Evolutionary conservation across 2,329 filamentous ascomycete species (phyloP).

Genomic region (Pseudogymnoascus sp.): DNA sequence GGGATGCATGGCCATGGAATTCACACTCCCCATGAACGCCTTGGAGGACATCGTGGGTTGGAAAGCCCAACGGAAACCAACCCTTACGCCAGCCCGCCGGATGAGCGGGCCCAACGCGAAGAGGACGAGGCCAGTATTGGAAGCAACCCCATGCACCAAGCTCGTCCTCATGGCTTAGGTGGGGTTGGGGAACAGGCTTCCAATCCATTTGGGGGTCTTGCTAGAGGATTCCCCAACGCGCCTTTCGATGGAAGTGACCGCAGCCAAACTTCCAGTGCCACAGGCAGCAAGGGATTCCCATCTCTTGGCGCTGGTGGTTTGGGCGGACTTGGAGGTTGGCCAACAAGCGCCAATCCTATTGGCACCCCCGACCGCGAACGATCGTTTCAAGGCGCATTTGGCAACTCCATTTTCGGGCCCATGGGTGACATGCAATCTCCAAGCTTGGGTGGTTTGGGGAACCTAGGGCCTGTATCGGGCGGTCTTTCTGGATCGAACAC

Average conservation of each 20-base stretch:
- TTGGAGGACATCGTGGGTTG: slow-evolving; percentile 46
- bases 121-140: slow-evolving; percentile 38
- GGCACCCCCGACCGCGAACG: slow-evolving; percentile 63
- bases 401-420: slow-evolving; percentile 71
- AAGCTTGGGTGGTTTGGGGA: slow-evolving; percentile 55
- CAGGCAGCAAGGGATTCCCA: slow-evolving; percentile 64
- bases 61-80: slow-evolving; percentile 93
- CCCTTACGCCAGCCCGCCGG: slow-evolving; percentile 85
- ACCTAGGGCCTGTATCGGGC: slow-evolving; percentile 56
- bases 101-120: slow-evolving; percentile 59
- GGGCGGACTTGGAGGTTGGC: slow-evolving; percentile 37
- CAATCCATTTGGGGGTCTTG: slow-evolving; percentile 47
- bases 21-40: slow-evolving; percentile 33
- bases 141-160: slow-evolving; percentile 31
- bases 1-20: slow-evolving; percentile 51
- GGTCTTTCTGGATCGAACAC: slow-evolving; percentile 53
- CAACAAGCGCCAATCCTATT: slow-evolving; percentile 51
- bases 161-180: slow-evolving; percentile 45
- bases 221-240: slow-evolving; percentile 41
- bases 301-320: slow-evolving; percentile 47
- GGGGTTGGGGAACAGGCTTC: slow-evolving; percentile 44
- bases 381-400: slow-evolving; percentile 55
- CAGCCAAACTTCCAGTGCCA: slow-evolving; percentile 86
- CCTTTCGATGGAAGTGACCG: slow-evolving; percentile 67
- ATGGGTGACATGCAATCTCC: slow-evolving; percentile 74